These are phyloP conservation scores for Lactarius quietus DNA, from an alignment of 768 basidiomycete species.

Conservation along the genomic window DNA sequence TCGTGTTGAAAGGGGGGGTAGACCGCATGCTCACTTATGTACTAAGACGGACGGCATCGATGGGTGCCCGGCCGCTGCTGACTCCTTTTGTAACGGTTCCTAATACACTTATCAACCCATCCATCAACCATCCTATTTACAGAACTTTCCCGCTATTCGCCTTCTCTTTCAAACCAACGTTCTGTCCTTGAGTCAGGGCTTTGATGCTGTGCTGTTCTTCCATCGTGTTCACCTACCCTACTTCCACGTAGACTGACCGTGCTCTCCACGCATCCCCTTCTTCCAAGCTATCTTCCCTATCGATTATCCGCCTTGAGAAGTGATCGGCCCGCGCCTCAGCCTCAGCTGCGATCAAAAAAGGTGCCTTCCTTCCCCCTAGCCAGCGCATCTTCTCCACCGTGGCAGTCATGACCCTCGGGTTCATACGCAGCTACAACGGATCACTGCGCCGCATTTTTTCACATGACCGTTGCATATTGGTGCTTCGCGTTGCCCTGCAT, in stretches of 20 bases:
- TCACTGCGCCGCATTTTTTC: constrained; percentile 32
- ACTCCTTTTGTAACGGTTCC: constrained; percentile 20
- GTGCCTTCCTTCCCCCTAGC: constrained; percentile 34
- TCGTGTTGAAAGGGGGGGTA: constrained; percentile 24
- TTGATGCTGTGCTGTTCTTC: constrained; percentile 7
- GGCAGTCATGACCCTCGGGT: constrained; percentile 31
- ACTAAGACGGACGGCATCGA: constrained; percentile 20
- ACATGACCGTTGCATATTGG: constrained; percentile 29
- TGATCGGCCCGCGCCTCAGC: too few relatives aligned
- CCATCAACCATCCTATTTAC: neutral
- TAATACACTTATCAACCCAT: constrained; percentile 15
- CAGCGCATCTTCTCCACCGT: constrained; percentile 34
- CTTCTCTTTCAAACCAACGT: neutral
- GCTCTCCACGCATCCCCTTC: constrained; percentile 50
- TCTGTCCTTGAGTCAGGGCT: constrained; percentile 37
- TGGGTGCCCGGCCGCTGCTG: constrained; percentile 21
- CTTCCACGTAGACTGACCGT: constrained; percentile 54
- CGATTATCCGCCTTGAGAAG: constrained; percentile 37
- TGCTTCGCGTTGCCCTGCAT: constrained; percentile 24
- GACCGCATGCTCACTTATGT: constrained; percentile 20
- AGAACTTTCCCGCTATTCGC: neutral
- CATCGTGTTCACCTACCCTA: constrained; percentile 24
- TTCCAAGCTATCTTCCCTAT: constrained; percentile 46
- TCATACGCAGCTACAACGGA: constrained; percentile 32
- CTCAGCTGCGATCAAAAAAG: constrained; percentile 56